These are phyloP conservation scores for Komagataea norvegica DNA, from an alignment of 1,139 yeast genomes.

Conservation along the genomic window DNA sequence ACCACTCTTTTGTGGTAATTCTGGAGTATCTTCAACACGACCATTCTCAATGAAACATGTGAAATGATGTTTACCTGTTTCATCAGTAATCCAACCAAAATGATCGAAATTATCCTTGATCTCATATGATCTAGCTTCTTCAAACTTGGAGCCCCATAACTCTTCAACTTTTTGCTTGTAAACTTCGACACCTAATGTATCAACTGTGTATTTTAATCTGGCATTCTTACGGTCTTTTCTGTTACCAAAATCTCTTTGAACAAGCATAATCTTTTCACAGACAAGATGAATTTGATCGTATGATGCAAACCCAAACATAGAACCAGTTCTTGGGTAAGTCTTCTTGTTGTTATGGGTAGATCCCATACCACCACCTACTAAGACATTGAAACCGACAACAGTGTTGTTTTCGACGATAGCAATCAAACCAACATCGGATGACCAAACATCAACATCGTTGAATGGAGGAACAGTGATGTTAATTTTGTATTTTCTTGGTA, in stretches of 20 bases:
- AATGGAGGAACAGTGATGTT: conserved; percentile 95
- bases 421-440: conserved; percentile 89
- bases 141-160: conserved; percentile 71
- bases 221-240: conserved; percentile 97
- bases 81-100: conserved; percentile 94
- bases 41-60: conserved; percentile 96
- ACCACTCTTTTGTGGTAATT: conserved; percentile 86
- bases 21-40: conserved; percentile 90
- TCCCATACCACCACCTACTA: conserved; percentile 99
- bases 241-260: conserved; percentile 94
- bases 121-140: conserved; percentile 62
- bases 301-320: conserved; percentile 72
- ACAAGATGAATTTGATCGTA: conserved; percentile 68
- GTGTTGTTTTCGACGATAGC: conserved; percentile 69
- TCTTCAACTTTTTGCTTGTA: conserved; percentile 82
- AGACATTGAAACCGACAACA: conserved; percentile 73
- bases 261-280: conserved; percentile 88
- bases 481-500: conserved; percentile 95
- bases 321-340: conserved; percentile 94
- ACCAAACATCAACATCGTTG: conserved; percentile 95
- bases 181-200: conserved; percentile 81
- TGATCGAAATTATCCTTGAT: conserved; percentile 86
- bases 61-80: conserved; percentile 80
- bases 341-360: conserved; percentile 94
- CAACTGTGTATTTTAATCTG: conserved; percentile 93